These are phyloP conservation scores for Plectranthus barbatus DNA, from an alignment of 257 asterid genomes.

Conservation along the genomic window DNA sequence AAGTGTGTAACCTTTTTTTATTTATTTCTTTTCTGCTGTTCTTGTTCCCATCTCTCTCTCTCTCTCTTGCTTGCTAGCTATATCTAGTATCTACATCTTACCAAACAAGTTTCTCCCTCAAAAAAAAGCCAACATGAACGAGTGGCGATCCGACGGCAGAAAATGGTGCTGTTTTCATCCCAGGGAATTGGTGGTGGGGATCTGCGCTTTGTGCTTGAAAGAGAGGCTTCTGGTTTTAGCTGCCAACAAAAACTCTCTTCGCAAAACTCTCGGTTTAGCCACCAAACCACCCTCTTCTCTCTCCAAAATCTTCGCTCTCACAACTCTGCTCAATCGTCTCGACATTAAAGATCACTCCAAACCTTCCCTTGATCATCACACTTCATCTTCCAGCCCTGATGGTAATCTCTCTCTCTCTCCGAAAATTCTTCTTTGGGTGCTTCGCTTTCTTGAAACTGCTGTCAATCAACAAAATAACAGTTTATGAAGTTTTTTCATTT, in stretches of 20 bases:
- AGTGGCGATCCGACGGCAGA: conserved; percentile 23
- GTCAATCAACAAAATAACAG: not conserved
- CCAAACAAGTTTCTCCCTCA: not conserved
- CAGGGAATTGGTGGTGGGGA: conserved; percentile 46
- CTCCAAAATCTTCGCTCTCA: conserved; percentile 53
- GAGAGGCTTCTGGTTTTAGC: conserved; percentile 62
- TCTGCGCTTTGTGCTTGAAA: conserved; percentile 74
- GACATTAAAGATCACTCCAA: conserved; percentile 32
- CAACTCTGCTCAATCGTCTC: conserved; percentile 42
- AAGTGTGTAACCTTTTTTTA: no score
- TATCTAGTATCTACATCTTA: not conserved
- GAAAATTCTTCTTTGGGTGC: not conserved
- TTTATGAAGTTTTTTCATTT: not conserved
- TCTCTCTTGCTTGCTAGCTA: not conserved
- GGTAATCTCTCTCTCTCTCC: conserved; percentile 25
- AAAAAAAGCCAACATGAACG: conserved; percentile 16
- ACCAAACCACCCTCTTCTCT: conserved; percentile 23
- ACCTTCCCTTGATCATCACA: conserved; percentile 12
- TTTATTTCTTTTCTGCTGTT: not conserved
- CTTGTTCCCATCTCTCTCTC: not conserved
- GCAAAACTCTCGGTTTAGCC: not conserved
- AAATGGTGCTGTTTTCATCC: conserved; percentile 62
- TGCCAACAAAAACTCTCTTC: conserved; percentile 28
- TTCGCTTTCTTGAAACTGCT: not conserved
- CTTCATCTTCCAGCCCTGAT: conserved; percentile 50